phyloP scores from a whole-genome alignment of 495 filamentous ascomycete species.

The Penicillium odoratum region DNA sequence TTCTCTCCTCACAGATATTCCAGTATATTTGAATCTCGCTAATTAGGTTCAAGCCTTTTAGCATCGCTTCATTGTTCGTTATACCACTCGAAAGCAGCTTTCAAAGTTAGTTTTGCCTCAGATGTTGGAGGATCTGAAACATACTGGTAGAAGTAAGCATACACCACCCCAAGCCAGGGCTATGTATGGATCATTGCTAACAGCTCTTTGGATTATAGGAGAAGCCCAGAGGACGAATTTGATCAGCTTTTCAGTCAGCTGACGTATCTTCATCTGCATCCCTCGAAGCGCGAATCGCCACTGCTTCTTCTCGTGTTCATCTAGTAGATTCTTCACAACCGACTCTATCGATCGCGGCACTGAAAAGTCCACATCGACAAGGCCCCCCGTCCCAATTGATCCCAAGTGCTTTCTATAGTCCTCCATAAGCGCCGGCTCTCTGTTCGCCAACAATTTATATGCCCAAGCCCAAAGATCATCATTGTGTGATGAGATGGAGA shows the following conservation, averaged over 20 bases:
- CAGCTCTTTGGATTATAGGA: not conserved
- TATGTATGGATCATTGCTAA: not conserved
- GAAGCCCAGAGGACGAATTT: not conserved
- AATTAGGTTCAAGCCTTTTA: slow-evolving; percentile 7
- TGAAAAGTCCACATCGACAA: not conserved
- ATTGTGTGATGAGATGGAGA: not conserved
- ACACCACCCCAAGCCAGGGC: not conserved
- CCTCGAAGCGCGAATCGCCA: not conserved
- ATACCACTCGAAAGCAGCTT: slow-evolving; percentile 5
- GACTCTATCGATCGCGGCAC: not conserved
- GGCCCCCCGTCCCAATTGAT: not conserved
- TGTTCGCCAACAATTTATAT: not conserved
- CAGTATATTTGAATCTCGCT: slow-evolving; percentile 1
- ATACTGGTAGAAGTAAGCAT: not conserved
- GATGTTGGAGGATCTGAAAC: not conserved
- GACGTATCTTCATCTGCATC: not conserved
- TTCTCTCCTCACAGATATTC: slow-evolving; percentile 4
- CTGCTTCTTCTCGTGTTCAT: not conserved
- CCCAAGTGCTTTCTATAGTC: not conserved
- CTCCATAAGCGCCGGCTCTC: not conserved
- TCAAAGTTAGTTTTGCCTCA: not conserved
- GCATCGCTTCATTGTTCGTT: slow-evolving; percentile 4
- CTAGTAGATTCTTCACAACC: not conserved
- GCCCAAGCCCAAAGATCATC: not conserved
- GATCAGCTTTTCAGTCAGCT: not conserved